Percentiles rank a stretch among this genome's conserved stretches.
Conservation (phyloP, 2,329 filamentous ascomycete genomes). For the Fusarium solani-melongenae region DNA sequence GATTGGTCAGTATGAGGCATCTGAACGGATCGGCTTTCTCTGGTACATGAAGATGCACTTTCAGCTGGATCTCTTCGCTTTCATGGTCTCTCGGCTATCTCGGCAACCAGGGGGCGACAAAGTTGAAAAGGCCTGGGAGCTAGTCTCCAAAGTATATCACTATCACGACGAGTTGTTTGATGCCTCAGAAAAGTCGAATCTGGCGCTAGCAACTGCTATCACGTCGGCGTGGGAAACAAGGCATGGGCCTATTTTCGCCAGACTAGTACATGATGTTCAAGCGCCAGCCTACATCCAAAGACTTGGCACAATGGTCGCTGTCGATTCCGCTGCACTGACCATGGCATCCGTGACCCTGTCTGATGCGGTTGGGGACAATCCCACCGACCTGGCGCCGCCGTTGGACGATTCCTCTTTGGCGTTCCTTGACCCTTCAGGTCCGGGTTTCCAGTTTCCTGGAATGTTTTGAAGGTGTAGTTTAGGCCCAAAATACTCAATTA, state of each 20-base stretch:
- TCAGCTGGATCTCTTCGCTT: background rate
- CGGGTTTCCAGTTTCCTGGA: background rate
- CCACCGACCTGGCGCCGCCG: background rate
- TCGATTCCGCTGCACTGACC: background rate
- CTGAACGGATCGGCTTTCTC: background rate
- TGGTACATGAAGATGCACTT: background rate
- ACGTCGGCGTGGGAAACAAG: background rate
- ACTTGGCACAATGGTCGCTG: background rate
- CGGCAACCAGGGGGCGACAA: background rate
- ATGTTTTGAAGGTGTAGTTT: background rate
- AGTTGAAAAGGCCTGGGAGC: background rate
- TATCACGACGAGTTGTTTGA: background rate
- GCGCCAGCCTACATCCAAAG: background rate
- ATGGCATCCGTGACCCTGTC: background rate
- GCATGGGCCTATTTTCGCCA: background rate
- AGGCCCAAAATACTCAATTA: background rate
- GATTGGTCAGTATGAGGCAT: background rate
- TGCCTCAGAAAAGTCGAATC: background rate
- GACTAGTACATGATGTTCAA: background rate
- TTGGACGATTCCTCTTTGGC: background rate
- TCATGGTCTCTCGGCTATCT: background rate
- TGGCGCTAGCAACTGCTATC: background rate
- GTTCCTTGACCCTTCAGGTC: background rate
- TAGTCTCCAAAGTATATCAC: background rate
- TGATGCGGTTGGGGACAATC: background rate